Percentiles rank a stretch among this genome's conserved stretches.
Conservation (phyloP, 192 early-diverging fungal species). For the Coemansia furcata region DNA sequence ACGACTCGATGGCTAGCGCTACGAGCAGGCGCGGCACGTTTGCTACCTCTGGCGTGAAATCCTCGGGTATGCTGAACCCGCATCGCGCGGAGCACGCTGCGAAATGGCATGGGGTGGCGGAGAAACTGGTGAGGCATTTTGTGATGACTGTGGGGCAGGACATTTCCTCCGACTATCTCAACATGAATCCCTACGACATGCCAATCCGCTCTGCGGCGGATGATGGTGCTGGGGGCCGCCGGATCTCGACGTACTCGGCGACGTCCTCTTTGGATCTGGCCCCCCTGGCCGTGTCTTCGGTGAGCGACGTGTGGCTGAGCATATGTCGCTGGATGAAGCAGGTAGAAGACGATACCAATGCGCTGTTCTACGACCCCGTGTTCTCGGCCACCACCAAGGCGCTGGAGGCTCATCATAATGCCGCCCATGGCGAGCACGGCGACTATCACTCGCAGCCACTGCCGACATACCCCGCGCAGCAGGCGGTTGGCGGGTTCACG, state of each 20-base stretch:
- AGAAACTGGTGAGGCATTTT: constrained; percentile 37
- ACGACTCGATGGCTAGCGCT: constrained; percentile 42
- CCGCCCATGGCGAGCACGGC: not conserved
- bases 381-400: constrained; percentile 36
- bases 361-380: constrained; percentile 44
- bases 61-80: not conserved
- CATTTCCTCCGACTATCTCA: constrained; percentile 38
- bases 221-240: not conserved
- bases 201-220: not conserved
- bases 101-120: constrained; percentile 40
- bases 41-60: not conserved
- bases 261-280: not conserved
- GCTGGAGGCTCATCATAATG: constrained; percentile 7
- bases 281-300: not conserved
- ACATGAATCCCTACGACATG: constrained; percentile 18
- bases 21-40: constrained; percentile 14
- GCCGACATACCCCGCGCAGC: not conserved
- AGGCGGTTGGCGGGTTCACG: not conserved
- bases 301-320: constrained; percentile 42
- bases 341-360: constrained; percentile 47
- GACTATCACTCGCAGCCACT: not conserved
- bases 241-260: not conserved
- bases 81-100: constrained; percentile 22
- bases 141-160: constrained; percentile 50
- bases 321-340: constrained; percentile 48